Base-by-base conservation (phyloP, 305 asterid genomes). In the Stenogyne calaminthoides region DNA sequence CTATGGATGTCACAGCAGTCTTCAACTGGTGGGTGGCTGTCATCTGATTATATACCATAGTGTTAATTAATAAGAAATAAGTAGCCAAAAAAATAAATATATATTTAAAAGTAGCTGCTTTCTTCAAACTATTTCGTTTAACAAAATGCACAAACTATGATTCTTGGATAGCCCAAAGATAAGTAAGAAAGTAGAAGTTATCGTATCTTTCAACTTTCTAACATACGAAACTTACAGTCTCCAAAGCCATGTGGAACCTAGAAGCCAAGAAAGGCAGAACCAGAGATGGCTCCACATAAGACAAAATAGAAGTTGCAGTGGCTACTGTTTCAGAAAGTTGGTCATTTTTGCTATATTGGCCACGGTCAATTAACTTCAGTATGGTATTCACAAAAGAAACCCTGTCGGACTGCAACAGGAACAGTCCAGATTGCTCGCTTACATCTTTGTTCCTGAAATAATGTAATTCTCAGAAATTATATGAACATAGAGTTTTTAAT, bases 1-100 rank as follows among this genome's bases (percentile, higher is more conserved):
- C 99, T 70, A 92, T 81, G 72, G 99, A 95, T 67, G 84, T 87
- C 85, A 95, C 89, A 10, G 99, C 99, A 84, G 87, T 95, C 91
- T 95, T 95, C 89, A 95, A 82, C 87, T 95, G 98, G 84, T 95
- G 99, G 70, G 98, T 95, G 68, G 99, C 99, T 81, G 99, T 95
- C 90, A 87, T 81, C 99, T 95, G 88, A 78, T 76, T 64, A 81
- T 57, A 44, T 71, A 73, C 65, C 80, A 76, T 76, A 39, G 73
- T 66, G 77, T 77, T 69, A 78, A 80, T 67, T 36, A 47, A 46
- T 22, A 77, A 39, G 54, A 58, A 68, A 36, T 16, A 82, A 72
- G 46, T 54, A 55, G 69, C 42, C 12, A 36, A 60, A 58, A 67
- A 57, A 78, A 64, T 9, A 25, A 70, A 71, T 8, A 55, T 44